phyloP scores from a whole-genome alignment of 2,329 filamentous ascomycete genomes.

The Parastagonospora nodorum region DNA sequence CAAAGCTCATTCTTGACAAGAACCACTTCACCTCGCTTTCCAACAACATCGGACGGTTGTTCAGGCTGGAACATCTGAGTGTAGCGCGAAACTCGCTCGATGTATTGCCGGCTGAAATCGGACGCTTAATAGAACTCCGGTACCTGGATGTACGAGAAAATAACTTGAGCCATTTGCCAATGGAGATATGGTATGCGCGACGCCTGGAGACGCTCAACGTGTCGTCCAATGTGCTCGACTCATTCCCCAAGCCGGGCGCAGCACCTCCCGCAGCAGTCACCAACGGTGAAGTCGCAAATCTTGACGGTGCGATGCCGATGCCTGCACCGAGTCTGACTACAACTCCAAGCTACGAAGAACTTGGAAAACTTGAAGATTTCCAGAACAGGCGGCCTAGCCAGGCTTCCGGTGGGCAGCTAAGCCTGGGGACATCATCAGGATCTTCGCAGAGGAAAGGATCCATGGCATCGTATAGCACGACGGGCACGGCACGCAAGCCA shows the following conservation, averaged over 20 bases:
- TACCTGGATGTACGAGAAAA: constrained; percentile 91
- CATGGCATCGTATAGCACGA: constrained; percentile 74
- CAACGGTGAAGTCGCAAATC: constrained; percentile 37
- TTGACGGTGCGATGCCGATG: constrained; percentile 51
- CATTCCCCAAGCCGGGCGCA: constrained; percentile 83
- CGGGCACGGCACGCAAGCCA: constrained; percentile 66
- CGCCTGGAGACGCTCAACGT: constrained; percentile 91
- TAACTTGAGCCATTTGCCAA: constrained; percentile 84
- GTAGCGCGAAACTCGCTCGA: constrained; percentile 90
- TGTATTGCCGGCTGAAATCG: constrained; percentile 83
- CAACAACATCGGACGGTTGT: constrained; percentile 79
- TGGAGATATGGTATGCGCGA: constrained; percentile 95
- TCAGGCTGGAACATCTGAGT: constrained; percentile 86
- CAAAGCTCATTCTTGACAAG: constrained; percentile 86
- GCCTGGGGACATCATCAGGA: constrained; percentile 74
- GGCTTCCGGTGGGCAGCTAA: constrained; percentile 76
- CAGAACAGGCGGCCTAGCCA: constrained; percentile 79
- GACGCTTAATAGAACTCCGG: constrained; percentile 80
- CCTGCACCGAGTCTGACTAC: constrained; percentile 50
- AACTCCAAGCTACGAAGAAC: constrained; percentile 78
- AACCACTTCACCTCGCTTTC: constrained; percentile 95
- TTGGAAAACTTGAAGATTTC: constrained; percentile 68
- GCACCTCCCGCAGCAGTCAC: constrained; percentile 61
- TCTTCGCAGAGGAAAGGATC: constrained; percentile 75
- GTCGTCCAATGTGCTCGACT: constrained; percentile 89